Evolutionary conservation across 116 monocot genomes (phyloP), one percentile per base, ranked within the genome.

Genomic region (Phalaenopsis hybrid): DNA sequence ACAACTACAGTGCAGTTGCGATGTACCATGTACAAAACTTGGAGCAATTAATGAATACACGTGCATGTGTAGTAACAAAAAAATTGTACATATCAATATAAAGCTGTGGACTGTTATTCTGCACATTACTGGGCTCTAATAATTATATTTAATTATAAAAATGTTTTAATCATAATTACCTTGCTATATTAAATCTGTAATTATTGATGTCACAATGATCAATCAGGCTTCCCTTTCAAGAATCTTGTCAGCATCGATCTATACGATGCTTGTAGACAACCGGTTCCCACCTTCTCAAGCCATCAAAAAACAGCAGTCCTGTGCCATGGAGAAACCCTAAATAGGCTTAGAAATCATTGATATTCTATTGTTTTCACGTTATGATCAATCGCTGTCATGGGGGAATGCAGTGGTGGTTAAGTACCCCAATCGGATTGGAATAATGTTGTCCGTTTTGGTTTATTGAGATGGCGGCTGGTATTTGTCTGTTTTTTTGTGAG

Each of bases 261-360:
- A 83, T 75, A 81, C 83, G 41, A 87, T 88, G 84, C 91, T 91
- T 91, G 91, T 78, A 85, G 89, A 85, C 91, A 91, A 91, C 91
- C 86, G 77, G 81, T 91, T 85, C 83, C 91, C 91, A 85, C 69
- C 74, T 77, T 79, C 49, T 72, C 84, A 90, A 90, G 90, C 86
- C 80, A 90, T 75, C 85, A 63, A 83, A 63, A 79, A 59, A 65
- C 20, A 63, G 49, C 48, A 55, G 57, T 59, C 41, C 16, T 6
- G 15, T 61, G 67, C 44, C 79, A 70, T 34, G 68, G 31, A 44
- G 74, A 69, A 83, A 45, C 79, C 79, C 75, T 72, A 81, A 81
- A 70, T 34, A 77, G 61, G 68, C 52, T 81, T 46, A 43, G 15
- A 76, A 50, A 68, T 80, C 45, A 45, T 51, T 43, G 13, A 37